phyloP scores from a whole-genome alignment of 179 eudicot species.

The Spergularia azorica region DNA sequence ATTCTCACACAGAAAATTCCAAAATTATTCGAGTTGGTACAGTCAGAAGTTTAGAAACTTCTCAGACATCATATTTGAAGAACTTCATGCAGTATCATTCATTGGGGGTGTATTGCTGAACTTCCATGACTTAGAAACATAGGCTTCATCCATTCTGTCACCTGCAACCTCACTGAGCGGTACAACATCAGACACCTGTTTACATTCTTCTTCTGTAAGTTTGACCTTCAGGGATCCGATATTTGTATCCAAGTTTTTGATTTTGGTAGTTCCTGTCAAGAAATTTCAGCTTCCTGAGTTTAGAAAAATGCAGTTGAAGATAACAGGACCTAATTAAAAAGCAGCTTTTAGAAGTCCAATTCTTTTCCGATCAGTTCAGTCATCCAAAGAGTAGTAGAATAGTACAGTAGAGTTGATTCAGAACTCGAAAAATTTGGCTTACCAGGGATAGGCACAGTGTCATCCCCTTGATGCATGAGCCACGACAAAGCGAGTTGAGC shows the following conservation, averaged over 20 bases:
- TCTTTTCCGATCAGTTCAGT: too few species aligned
- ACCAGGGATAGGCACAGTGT: conserved; percentile 71
- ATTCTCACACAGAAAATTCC: too few species aligned
- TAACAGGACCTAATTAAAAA: too few species aligned
- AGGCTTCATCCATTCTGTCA: conserved; percentile 32
- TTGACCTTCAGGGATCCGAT: conserved; percentile 46
- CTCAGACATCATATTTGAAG: neutral
- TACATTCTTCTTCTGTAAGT: conserved; percentile 44
- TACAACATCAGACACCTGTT: conserved; percentile 51
- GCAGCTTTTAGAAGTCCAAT: too few species aligned
- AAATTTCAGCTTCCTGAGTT: too few species aligned
- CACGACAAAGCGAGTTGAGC: conserved; percentile 66
- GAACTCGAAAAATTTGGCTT: neutral
- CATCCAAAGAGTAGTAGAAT: neutral
- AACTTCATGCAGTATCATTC: neutral
- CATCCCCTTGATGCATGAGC: conserved; percentile 64
- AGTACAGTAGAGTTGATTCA: too few species aligned
- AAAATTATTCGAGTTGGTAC: too few species aligned
- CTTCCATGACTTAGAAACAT: conserved; percentile 38
- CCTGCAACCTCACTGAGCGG: conserved; percentile 56
- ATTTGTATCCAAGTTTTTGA: conserved; percentile 52
- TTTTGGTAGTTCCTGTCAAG: conserved; percentile 54
- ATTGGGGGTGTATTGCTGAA: conserved; percentile 51
- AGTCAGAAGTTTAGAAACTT: too few species aligned
- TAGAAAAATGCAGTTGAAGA: too few species aligned